These are phyloP conservation scores for Polyplosphaeria fusca DNA, from an alignment of 495 filamentous ascomycete genomes.

Conservation along the genomic window DNA sequence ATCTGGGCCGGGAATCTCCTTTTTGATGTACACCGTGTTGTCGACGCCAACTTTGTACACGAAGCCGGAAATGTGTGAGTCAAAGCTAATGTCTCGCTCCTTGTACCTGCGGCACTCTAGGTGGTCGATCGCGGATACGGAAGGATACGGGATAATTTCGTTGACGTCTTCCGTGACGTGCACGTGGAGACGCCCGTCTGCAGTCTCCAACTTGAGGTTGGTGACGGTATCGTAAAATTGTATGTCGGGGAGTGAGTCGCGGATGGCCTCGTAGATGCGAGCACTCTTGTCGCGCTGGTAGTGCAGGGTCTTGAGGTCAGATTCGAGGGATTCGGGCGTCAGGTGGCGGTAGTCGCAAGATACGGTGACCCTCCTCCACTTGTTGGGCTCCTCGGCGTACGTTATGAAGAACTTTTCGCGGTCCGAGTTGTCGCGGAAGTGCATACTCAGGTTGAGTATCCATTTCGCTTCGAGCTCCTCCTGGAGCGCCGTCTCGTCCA, in stretches of 20 bases:
- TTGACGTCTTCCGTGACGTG: slow-evolving; percentile 98
- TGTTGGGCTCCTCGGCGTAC: slow-evolving; percentile 72
- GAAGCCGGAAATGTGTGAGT: slow-evolving; percentile 91
- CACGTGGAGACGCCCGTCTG: slow-evolving; percentile 84
- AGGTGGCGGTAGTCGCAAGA: slow-evolving; percentile 90
- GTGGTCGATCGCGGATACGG: slow-evolving; percentile 70
- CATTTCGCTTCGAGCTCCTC: slow-evolving; percentile 83
- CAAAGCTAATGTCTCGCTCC: slow-evolving; percentile 76
- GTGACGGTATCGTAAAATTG: slow-evolving; percentile 95
- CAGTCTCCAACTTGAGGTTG: slow-evolving; percentile 90
- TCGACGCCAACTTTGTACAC: slow-evolving; percentile 85
- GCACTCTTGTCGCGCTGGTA: slow-evolving; percentile 92
- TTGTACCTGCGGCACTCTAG: slow-evolving; percentile 63
- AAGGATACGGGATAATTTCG: slow-evolving; percentile 88
- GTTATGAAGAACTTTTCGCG: slow-evolving; percentile 99
- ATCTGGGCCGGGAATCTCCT: slow-evolving; percentile 96
- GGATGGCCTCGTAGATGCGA: slow-evolving; percentile 94
- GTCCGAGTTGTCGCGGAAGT: slow-evolving; percentile 90
- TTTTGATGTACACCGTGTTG: slow-evolving; percentile 79
- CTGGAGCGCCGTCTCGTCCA: slow-evolving; percentile 49
- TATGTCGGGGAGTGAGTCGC: slow-evolving; percentile 84
- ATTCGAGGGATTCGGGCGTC: slow-evolving; percentile 76
- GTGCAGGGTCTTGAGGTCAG: slow-evolving; percentile 69
- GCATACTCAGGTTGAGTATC: slow-evolving; percentile 98
- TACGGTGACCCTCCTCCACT: slow-evolving; percentile 85